These are phyloP conservation scores for Cinnamomum chago DNA, from an alignment of 164 flowering plant genomes.

Conservation along the genomic window DNA sequence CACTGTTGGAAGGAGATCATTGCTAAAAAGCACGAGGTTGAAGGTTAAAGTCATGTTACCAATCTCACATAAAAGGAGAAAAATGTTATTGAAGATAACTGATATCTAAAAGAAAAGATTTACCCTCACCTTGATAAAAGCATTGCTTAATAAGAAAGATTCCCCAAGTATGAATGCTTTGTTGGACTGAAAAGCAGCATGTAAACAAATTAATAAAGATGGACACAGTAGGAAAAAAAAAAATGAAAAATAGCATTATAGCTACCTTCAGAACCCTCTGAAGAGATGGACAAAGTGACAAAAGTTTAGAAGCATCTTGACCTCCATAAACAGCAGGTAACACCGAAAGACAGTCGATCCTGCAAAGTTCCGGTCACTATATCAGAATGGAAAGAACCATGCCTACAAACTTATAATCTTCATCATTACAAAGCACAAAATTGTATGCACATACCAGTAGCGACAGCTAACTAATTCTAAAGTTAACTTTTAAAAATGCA, in stretches of 20 bases:
- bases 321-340: conserved; percentile 65
- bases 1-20: no score
- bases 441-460: neutral
- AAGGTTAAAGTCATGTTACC: no score
- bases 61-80: neutral
- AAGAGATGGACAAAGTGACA: conserved; percentile 71
- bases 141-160: conserved; percentile 59
- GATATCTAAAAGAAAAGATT: neutral
- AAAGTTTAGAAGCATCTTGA: conserved; percentile 81
- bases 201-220: conserved; percentile 8
- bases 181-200: conserved; percentile 49
- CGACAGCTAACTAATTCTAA: neutral
- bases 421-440: neutral
- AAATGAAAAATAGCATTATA: neutral
- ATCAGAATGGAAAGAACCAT: conserved; percentile 4
- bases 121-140: conserved; percentile 66
- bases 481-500: neutral
- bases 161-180: conserved; percentile 74
- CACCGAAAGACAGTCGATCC: conserved; percentile 86
- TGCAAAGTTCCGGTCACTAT: conserved; percentile 26
- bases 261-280: conserved; percentile 72
- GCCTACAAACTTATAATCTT: neutral
- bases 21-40: no score
- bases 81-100: neutral
- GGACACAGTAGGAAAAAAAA: neutral